Evolutionary conservation across 2,329 filamentous ascomycete genomes (phyloP), one percentile per base, ranked within the genome.

Genomic region (Neofusicoccum umdonicola): DNA sequence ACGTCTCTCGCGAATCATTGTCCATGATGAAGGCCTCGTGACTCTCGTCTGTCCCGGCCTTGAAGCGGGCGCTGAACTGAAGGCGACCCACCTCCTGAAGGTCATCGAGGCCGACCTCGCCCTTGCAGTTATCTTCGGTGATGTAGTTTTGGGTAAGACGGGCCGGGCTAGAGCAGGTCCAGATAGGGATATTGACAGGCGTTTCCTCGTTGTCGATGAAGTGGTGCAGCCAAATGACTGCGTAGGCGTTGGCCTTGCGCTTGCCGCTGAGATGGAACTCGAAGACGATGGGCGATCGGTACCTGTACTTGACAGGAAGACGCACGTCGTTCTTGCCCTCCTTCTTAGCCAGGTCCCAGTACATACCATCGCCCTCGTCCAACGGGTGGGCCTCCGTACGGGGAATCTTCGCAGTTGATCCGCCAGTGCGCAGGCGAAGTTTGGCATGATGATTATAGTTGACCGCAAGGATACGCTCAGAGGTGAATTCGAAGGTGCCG

Each of bases 91-190:
- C 82, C 74, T 95, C 90, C 66, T 91, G 83, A 12, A 97, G 83
- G 51, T 92, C 87, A 66, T 88, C 85, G 1, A 97, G 83, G 50
- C 93, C 91, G 0, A 91, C 90, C 12, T 92, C 78, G 27, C 84
- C 79, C 9, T 82, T 78, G 74, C 85, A 88, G 72, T 95, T 96
- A 17, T 88, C 83, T 66, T 93, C 87, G 0, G 92, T 96, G 71
- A 97, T 90, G 76, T 94, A 97, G 74, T 97, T 98, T 73, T 98
- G 94, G 0, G 90, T 91, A 11, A 98, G 82, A 4, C 94, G 87
- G 66, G 86, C 81, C 0, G 88, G 83, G 65, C 91, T 90, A 70
- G 90, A 84, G 27, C 93, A 96, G 58, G 85, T 88, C 90, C 93
- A 98, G 65, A 99, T 90, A 0, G 94, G 95, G n/a, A 98, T 83